These are phyloP conservation scores for Aurantiochytrium sp. DNA, from an alignment of 108 stramenopile genomes.

Conservation along the genomic window DNA sequence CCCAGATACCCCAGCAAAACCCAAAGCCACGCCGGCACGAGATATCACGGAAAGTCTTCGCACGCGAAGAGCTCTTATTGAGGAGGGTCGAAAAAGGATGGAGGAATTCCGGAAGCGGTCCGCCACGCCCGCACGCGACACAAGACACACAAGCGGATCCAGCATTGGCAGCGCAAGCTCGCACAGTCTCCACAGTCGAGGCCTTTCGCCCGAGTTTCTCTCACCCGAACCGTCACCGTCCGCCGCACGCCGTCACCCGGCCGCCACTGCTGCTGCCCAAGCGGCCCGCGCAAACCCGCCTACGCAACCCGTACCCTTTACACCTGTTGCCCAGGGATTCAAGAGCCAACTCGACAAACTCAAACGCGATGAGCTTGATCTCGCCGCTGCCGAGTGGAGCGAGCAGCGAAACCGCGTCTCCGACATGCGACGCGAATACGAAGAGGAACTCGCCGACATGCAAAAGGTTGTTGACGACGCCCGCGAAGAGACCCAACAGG, in stretches of 20 bases:
- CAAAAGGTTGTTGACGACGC: background rate
- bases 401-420: background rate
- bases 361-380: conserved; percentile 9
- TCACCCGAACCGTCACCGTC: background rate
- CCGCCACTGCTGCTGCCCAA: too few species aligned
- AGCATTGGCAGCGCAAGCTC: background rate
- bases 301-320: background rate
- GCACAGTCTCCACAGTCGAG: too few species aligned
- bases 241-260: too few species aligned
- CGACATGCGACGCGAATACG: background rate
- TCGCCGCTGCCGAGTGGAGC: conserved; percentile 4
- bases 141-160: background rate
- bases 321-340: background rate
- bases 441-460: background rate
- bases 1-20: background rate
- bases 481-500: background rate
- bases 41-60: background rate
- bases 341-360: background rate
- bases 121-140: background rate
- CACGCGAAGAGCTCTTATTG: background rate
- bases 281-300: too few species aligned
- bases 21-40: background rate
- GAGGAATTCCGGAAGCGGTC: background rate
- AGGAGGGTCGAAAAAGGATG: background rate
- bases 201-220: too few species aligned